Evolutionary conservation across 139 green algal genomes (phyloP).

Genomic region (Picochlorum sp.): DNA sequence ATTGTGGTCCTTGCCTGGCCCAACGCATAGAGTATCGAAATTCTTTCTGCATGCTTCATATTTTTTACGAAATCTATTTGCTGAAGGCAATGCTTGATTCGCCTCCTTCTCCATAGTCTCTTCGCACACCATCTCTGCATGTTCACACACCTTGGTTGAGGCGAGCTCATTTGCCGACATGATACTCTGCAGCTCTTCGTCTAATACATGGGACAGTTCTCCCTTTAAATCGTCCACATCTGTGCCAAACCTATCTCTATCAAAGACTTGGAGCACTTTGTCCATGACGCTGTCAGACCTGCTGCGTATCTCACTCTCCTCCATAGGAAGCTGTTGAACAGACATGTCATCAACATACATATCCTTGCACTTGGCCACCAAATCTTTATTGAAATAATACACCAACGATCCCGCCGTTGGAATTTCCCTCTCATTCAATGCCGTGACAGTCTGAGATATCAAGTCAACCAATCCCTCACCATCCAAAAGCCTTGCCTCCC

Average conservation of each 20-base stretch:
- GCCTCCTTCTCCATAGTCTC: slow-evolving; percentile 39
- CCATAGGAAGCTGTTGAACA: slow-evolving; percentile 40
- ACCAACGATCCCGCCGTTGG: slow-evolving; percentile 59
- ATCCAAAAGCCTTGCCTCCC: slow-evolving; percentile 25
- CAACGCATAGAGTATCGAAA: slow-evolving; percentile 48
- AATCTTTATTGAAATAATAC: slow-evolving; percentile 63
- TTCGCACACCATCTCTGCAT: slow-evolving; percentile 33
- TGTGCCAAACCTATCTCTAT: slow-evolving; percentile 43
- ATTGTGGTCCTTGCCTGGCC: slow-evolving; percentile 26
- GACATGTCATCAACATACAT: slow-evolving; percentile 19
- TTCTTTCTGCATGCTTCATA: slow-evolving; percentile 31
- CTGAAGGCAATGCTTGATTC: slow-evolving; percentile 29
- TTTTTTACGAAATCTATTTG: slow-evolving; percentile 44
- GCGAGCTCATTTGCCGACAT: slow-evolving; percentile 28
- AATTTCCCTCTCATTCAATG: slow-evolving; percentile 65
- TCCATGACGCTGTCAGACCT: slow-evolving; percentile 10
- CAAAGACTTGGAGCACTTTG: slow-evolving; percentile 27
- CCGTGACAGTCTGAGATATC: slow-evolving; percentile 41
- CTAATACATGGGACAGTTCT: slow-evolving; percentile 28
- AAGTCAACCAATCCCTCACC: slow-evolving; percentile 40
- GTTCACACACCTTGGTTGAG: slow-evolving; percentile 28
- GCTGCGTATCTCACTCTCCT: slow-evolving; percentile 27
- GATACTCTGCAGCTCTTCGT: slow-evolving; percentile 30
- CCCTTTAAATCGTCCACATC: slow-evolving; percentile 24
- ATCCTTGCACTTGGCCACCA: slow-evolving; percentile 30